Percentiles rank a stretch among this genome's conserved stretches.
Evolutionary conservation across 768 basidiomycete genomes (phyloP).

Genomic region (Suillus bovinus): DNA sequence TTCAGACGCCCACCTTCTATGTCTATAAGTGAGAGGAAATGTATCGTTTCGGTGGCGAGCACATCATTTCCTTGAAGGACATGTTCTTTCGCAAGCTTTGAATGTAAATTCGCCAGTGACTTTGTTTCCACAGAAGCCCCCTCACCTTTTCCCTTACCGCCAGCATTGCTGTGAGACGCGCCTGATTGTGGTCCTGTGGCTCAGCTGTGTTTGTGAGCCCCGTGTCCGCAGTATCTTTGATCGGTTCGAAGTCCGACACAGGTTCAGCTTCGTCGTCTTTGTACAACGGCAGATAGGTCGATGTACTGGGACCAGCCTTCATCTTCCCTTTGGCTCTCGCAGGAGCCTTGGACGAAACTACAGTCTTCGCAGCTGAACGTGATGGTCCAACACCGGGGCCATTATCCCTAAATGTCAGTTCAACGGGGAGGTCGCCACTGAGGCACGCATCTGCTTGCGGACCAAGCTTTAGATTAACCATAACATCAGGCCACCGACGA

Average conservation of each 20-base stretch:
- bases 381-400: conserved; percentile 15
- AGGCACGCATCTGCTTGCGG: conserved; percentile 24
- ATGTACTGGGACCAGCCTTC: conserved; percentile 7
- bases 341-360: conserved; percentile 5
- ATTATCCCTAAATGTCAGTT: conserved; percentile 29
- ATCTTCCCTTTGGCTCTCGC: conserved; percentile 25
- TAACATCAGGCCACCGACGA: conserved; percentile 1
- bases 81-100: conserved; percentile 5
- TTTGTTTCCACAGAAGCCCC: background rate
- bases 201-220: background rate
- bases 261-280: conserved; percentile 28
- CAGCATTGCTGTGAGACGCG: background rate
- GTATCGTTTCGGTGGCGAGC: background rate
- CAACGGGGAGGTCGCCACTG: conserved; percentile 17
- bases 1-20: background rate
- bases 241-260: conserved; percentile 18
- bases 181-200: background rate
- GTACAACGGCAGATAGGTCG: conserved; percentile 19
- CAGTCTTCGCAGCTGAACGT: conserved; percentile 14
- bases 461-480: conserved; percentile 16
- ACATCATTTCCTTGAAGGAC: background rate
- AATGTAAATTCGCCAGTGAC: background rate
- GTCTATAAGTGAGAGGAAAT: conserved; percentile 1
- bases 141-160: conserved; percentile 1
- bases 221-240: conserved; percentile 15